phyloP scores from a whole-genome alignment of 2,329 filamentous ascomycete genomes.

The Neoscytalidium dimidiatum region DNA sequence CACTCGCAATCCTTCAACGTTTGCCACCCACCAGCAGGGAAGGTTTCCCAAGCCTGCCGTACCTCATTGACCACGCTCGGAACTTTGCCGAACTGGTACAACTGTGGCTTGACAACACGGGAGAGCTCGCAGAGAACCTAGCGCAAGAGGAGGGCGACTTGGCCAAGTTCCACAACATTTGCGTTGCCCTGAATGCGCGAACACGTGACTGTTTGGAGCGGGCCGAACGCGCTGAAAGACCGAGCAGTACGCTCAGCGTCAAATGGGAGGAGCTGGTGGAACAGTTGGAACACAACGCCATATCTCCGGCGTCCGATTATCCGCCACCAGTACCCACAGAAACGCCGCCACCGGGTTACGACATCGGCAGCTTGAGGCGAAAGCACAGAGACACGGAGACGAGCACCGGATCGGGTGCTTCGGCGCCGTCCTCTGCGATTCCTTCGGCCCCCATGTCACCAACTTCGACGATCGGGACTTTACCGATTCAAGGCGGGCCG shows the following conservation, averaged over 20 bases:
- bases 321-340: conserved; percentile 29
- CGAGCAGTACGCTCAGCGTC: conserved; percentile 49
- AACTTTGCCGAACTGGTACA: conserved; percentile 83
- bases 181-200: conserved; percentile 47
- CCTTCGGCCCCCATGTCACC: conserved; percentile 14
- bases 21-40: conserved; percentile 80
- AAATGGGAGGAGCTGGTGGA: conserved; percentile 58
- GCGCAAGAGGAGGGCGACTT: conserved; percentile 47
- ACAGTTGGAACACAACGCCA: conserved; percentile 40
- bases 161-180: conserved; percentile 52
- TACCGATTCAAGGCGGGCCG: conserved; percentile 15
- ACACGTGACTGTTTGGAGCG: conserved; percentile 54
- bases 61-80: conserved; percentile 84
- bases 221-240: conserved; percentile 55
- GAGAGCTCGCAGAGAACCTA: conserved; percentile 39
- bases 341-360: conserved; percentile 20
- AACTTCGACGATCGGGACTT: conserved; percentile 16
- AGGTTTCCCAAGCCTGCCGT: conserved; percentile 90
- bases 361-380: conserved; percentile 30
- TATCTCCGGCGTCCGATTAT: conserved; percentile 8
- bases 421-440: conserved; percentile 11
- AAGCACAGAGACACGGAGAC: conserved; percentile 18
- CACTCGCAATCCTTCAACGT: conserved; percentile 83
- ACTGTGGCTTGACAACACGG: conserved; percentile 68
- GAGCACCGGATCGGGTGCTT: conserved; percentile 13